phyloP scores from a whole-genome alignment of 1,139 yeast genomes.

The Kurtzmaniella quercitrusa region DNA sequence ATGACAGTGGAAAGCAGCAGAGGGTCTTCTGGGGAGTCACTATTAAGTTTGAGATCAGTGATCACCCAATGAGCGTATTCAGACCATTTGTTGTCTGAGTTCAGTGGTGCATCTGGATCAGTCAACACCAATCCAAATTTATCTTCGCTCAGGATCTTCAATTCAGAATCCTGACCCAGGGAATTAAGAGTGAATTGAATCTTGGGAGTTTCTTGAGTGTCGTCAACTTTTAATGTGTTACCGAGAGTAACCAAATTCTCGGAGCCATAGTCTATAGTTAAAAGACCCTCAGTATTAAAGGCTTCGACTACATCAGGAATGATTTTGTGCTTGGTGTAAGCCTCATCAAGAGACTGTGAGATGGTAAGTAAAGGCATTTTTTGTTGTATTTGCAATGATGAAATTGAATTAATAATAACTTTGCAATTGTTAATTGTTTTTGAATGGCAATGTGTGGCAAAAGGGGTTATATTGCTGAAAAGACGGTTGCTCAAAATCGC shows the following conservation, averaged over 20 bases:
- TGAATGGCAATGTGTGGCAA: neutral
- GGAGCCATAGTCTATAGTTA: constrained; percentile 45
- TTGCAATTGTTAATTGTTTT: neutral
- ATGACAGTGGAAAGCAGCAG: constrained; percentile 32
- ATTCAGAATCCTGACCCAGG: constrained; percentile 31
- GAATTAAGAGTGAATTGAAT: constrained; percentile 65
- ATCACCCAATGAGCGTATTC: constrained; percentile 79
- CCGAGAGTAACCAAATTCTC: constrained; percentile 74
- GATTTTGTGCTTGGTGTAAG: constrained; percentile 56
- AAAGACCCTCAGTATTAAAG: constrained; percentile 42
- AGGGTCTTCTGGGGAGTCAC: constrained; percentile 18
- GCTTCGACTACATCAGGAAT: constrained; percentile 59
- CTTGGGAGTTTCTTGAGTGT: constrained; percentile 62
- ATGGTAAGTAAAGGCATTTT: constrained; percentile 52
- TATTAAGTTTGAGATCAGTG: constrained; percentile 54
- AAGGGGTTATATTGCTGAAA: neutral
- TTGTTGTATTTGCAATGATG: neutral
- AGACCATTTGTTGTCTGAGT: constrained; percentile 79
- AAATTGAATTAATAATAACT: neutral
- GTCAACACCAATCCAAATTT: constrained; percentile 72
- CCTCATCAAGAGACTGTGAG: constrained; percentile 57
- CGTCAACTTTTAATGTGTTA: constrained; percentile 59
- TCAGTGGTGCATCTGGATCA: constrained; percentile 92
- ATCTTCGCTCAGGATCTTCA: constrained; percentile 44
- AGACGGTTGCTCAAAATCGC: neutral